Evolutionary conservation across 768 basidiomycete genomes (phyloP), one percentile per base, ranked within the genome.

Genomic region (Kwoniella pini): DNA sequence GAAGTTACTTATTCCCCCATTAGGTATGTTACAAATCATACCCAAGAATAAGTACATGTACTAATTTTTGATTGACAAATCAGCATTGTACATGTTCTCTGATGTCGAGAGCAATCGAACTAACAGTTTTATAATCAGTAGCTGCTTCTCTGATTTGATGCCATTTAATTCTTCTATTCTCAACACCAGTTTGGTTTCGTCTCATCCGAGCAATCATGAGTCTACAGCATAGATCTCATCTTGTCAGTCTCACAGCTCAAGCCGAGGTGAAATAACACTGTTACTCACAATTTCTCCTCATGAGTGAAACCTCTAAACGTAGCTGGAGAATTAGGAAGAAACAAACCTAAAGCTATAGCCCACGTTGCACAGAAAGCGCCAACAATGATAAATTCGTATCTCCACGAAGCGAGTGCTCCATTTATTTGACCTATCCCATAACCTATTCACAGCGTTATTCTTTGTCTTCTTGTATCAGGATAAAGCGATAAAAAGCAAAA

Each of bases 111-210:
- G 7, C 7, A 15, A 15, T 7, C 7, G 15, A 36, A 36, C 33
- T 7, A 7, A 36, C 33, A 36, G 74, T 74, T 58, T 79, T 79
- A 48, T 69, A 68, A 52, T 79, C 78, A 19, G 62, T 62, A 26
- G 71, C 63, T 4, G 73, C 64, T 58, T 80, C 79, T 31, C 38
- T 40, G 56, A 79, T 60, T 50, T 80, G 79, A 19, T 68, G 50
- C 71, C 63, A 67, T 53, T 77, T 78, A 68, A 77, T 75, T 27
- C 27, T 44, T 21, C 69, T 45, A 44, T 71, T 69, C 50, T 78
- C 81, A n/a, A 79, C 63, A 48, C 77, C 78, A 17, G 76, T 79
- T 59, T 80, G 79, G 52, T 80, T 79, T 19, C 62, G 60, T 28
- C 76, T 48, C 52, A 78, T 59, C 4, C 80, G 61, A 2, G 74